Percentiles rank a stretch among this genome's conserved stretches.
Evolutionary conservation across 345 rosid genomes (phyloP).

Genomic region (Eucalyptus tenuipes): DNA sequence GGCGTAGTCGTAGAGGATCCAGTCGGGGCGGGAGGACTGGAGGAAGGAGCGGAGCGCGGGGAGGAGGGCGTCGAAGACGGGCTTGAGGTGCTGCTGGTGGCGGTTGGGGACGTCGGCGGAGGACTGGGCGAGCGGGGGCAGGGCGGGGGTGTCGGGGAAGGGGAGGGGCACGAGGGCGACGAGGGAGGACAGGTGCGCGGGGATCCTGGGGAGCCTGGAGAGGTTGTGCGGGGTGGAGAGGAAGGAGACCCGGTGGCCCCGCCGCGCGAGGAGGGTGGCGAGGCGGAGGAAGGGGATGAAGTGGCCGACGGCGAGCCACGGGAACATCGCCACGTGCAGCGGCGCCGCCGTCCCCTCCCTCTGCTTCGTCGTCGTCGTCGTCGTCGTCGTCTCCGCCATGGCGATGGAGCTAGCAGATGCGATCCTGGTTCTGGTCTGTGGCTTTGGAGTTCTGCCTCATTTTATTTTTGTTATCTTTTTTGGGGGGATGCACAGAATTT

Average conservation of each 20-base stretch:
- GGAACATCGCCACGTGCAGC: conserved; percentile 7
- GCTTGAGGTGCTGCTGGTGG: conserved; percentile 8
- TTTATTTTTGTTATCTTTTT: neutral
- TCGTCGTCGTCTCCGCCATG: neutral
- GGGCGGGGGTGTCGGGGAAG: neutral
- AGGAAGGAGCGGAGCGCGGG: neutral
- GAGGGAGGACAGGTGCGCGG: neutral
- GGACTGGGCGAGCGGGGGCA: conserved; percentile 12
- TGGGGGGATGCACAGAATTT: neutral
- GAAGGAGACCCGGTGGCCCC: conserved; percentile 10
- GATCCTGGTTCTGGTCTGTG: neutral
- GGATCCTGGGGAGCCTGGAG: neutral
- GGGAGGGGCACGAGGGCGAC: neutral
- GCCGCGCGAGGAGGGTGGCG: conserved; percentile 2
- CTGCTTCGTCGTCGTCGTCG: neutral
- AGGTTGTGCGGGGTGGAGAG: conserved; percentile 11
- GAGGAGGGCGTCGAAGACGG: conserved; percentile 9
- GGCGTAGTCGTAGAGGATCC: conserved; percentile 20
- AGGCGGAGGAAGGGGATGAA: conserved; percentile 9
- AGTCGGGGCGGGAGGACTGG: conserved; percentile 1
- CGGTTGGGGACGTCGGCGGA: conserved; percentile 7
- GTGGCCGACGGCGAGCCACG: conserved; percentile 20
- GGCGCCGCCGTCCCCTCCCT: neutral
- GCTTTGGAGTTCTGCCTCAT: neutral
- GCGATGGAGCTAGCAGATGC: neutral